phyloP scores from a whole-genome alignment of 352 stramenopile genomes.

The Phytopythium helicoides region DNA sequence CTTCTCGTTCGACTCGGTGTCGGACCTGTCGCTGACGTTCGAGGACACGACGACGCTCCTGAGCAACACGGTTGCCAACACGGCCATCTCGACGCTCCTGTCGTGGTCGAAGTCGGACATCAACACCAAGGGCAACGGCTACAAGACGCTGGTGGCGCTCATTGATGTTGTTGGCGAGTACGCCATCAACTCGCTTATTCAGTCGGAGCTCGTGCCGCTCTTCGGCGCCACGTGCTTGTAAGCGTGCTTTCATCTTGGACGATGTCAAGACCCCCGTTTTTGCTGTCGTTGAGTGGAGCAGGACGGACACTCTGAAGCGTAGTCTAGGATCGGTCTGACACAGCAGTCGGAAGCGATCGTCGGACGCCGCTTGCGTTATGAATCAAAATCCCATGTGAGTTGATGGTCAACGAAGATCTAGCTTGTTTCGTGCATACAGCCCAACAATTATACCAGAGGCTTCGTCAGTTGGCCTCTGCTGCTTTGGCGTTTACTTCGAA shows the following conservation, averaged over 20 bases:
- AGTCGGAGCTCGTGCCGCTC: constrained; percentile 37
- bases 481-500: too few relatives aligned
- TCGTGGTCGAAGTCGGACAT: constrained; percentile 34
- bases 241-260: constrained; percentile 5
- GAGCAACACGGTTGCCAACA: constrained; percentile 3
- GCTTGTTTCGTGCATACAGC: too few relatives aligned
- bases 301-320: background rate
- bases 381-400: too few relatives aligned
- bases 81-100: constrained; percentile 43
- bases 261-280: background rate
- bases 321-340: background rate
- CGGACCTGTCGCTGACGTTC: constrained; percentile 45
- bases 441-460: too few relatives aligned
- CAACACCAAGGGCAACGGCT: constrained; percentile 64
- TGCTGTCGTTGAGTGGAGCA: background rate
- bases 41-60: constrained; percentile 31
- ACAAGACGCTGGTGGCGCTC: constrained; percentile 46
- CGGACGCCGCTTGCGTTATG: too few relatives aligned
- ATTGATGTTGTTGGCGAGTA: constrained; percentile 4
- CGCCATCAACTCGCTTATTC: constrained; percentile 46
- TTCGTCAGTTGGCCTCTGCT: too few relatives aligned
- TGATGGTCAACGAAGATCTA: too few relatives aligned
- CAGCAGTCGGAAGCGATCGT: too few relatives aligned
- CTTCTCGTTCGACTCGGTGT: constrained; percentile 29
- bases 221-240: constrained; percentile 51